A percentile compares a stretch with the other conserved stretches of the same genome.
Evolutionary conservation across 1,284 basidiomycete species (phyloP).

Genomic region (Microbotryomycetes sp.): DNA sequence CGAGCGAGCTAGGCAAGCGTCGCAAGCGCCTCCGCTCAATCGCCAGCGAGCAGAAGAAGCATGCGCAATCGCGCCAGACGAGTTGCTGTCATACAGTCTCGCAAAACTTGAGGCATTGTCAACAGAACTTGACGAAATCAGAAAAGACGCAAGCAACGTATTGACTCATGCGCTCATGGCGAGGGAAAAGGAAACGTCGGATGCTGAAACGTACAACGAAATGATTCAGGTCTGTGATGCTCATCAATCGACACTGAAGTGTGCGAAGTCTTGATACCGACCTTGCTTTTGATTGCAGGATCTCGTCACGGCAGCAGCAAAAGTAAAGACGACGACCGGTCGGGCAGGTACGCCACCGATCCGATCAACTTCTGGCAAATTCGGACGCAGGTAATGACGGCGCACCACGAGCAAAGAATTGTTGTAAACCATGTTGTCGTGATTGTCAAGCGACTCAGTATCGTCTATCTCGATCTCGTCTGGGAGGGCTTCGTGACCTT

Average conservation of each 20-base stretch:
- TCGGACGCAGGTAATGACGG: background rate
- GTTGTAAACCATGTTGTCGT: background rate
- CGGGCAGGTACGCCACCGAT: background rate
- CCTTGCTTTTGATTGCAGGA: slow-evolving; percentile 11
- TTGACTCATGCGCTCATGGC: slow-evolving; percentile 27
- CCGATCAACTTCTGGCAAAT: background rate
- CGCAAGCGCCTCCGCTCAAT: slow-evolving; percentile 11
- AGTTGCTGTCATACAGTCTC: slow-evolving; percentile 15
- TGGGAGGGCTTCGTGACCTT: background rate
- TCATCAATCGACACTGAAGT: background rate
- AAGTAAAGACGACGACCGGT: slow-evolving; percentile 20
- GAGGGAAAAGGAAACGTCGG: slow-evolving; percentile 30
- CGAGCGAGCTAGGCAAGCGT: background rate
- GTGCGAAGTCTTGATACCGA: background rate
- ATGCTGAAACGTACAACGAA: slow-evolving; percentile 31
- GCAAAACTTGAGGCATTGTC: slow-evolving; percentile 1
- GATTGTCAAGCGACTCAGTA: background rate
- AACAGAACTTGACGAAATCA: slow-evolving; percentile 19
- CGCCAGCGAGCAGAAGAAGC: slow-evolving; percentile 9
- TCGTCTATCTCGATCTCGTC: background rate
- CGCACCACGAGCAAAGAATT: background rate
- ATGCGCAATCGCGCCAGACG: slow-evolving; percentile 13
- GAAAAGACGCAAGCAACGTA: slow-evolving; percentile 25
- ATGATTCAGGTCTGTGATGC: slow-evolving; percentile 28
- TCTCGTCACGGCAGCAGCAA: slow-evolving; percentile 30